Evolutionary conservation across 1,284 basidiomycete genomes (phyloP), one percentile per base, ranked within the genome.

Genomic region (Cryptococcus hybrid): DNA sequence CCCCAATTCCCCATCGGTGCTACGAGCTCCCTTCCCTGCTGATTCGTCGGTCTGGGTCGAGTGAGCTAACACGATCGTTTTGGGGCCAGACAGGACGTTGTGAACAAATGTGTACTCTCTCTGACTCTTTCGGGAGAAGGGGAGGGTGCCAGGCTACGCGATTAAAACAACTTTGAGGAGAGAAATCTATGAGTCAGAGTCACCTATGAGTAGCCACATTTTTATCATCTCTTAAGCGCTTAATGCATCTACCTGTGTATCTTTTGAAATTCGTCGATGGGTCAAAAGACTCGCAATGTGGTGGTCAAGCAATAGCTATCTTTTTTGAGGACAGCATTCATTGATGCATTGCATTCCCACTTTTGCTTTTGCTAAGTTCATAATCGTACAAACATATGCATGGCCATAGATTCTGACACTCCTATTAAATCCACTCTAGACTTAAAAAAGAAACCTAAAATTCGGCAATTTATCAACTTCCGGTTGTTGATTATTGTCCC

Each of bases 141-240:
- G 36, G 48, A 40, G 52, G 43, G 3, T 13, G 43, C 12, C 15
- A 48, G 47, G 62, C 67, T 70, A 63, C 63, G 64, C 59, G 60
- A 57, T 67, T 70, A 70, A 70, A 70, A 70, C 69, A 70, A 68
- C 70, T 66, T 67, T 65, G 68, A 62, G 63, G 70, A 72, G 70
- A 63, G 56, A 48, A 50, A 59, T 66, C 66, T 48, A 69, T 65
- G 70, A 72, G 63, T 62, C 66, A 61, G 64, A 66, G 70, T 72
- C 70, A 72, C 70, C 70, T 70, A 70, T 63, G 61, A 65, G 66
- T 64, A 72, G 68, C 66, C 58, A 72, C 66, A 72, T 58, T 47
- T 47, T 30, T 35, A 24, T 24, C 2, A 47, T 47, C 40, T 42
- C 40, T 42, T 42, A n/a, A 9, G 9, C 18, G 18, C 18, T 18